These are phyloP conservation scores for Triglochin maritima DNA, from an alignment of 106 monocot genomes.

Conservation along the genomic window DNA sequence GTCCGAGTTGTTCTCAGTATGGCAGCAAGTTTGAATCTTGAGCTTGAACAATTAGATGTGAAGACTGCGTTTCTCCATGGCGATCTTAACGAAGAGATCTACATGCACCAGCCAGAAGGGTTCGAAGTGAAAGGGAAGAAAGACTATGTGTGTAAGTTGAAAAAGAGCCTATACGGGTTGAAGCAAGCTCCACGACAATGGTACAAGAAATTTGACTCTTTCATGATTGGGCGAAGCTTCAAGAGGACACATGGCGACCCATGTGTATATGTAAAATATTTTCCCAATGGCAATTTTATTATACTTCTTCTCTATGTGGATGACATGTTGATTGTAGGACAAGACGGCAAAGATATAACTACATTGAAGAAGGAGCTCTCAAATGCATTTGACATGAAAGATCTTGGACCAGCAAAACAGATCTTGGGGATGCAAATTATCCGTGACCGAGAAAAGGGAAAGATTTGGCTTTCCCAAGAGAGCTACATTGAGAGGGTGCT, in stretches of 20 bases:
- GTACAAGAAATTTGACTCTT: conserved; percentile 4
- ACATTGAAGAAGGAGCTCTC: not conserved
- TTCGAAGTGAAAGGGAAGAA: not conserved
- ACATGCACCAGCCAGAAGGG: no score
- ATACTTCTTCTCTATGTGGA: conserved; percentile 7
- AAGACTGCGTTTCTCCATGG: no score
- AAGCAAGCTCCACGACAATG: conserved; percentile 10
- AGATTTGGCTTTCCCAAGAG: not conserved
- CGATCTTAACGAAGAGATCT: no score
- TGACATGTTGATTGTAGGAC: conserved; percentile 6
- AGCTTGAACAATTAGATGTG: no score
- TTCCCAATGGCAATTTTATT: not conserved
- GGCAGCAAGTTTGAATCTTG: no score
- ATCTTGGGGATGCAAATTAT: conserved; percentile 2
- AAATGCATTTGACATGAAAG: conserved; percentile 9
- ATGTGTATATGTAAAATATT: not conserved
- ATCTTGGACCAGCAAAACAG: not conserved
- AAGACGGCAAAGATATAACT: not conserved
- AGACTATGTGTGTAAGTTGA: conserved; percentile 9
- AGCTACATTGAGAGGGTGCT: conserved; percentile 3
- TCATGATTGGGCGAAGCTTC: not conserved
- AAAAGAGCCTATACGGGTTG: conserved; percentile 8
- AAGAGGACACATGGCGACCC: not conserved
- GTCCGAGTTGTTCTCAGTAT: no score
- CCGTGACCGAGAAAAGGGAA: no score